A percentile compares a stretch with the other conserved stretches of the same genome.
phyloP scores from a whole-genome alignment of 1,139 yeast species.

The Protomyces inundatus region DNA sequence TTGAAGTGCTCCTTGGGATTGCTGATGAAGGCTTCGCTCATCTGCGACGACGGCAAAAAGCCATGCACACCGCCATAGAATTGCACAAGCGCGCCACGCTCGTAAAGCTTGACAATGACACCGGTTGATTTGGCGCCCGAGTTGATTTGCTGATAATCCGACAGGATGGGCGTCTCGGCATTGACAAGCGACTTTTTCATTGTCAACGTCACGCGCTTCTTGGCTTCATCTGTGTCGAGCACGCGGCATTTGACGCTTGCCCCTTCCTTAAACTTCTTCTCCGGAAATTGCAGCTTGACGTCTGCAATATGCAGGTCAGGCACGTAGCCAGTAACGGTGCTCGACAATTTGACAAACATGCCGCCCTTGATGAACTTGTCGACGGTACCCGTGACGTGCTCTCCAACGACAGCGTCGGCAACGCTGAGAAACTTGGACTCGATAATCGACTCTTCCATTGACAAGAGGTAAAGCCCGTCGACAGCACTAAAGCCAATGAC shows the following conservation, averaged over 20 bases:
- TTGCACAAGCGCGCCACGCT: constrained; percentile 74
- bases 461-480: constrained; percentile 62
- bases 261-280: constrained; percentile 82
- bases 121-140: constrained; percentile 66
- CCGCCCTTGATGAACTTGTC: constrained; percentile 66
- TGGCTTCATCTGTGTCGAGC: constrained; percentile 38
- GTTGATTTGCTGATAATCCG: constrained; percentile 48
- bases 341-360: constrained; percentile 58
- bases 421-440: constrained; percentile 60
- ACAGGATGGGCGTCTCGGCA: constrained; percentile 46
- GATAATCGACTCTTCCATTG: constrained; percentile 62
- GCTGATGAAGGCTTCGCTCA: constrained; percentile 78
- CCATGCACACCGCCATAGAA: constrained; percentile 77
- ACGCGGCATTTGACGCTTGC: constrained; percentile 70
- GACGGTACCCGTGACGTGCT: constrained; percentile 51
- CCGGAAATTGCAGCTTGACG: constrained; percentile 77
- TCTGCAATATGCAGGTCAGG: constrained; percentile 78
- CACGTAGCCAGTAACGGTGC: constrained; percentile 64
- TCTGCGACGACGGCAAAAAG: constrained; percentile 77
- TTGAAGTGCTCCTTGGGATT: constrained; percentile 73
- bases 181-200: constrained; percentile 77
- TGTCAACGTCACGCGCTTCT: constrained; percentile 55
- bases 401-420: constrained; percentile 73
- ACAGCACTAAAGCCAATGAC: constrained; percentile 62
- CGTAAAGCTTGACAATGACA: constrained; percentile 65